phyloP scores from a whole-genome alignment of 1,284 basidiomycete genomes.

The Cryptococcus sp. region DNA sequence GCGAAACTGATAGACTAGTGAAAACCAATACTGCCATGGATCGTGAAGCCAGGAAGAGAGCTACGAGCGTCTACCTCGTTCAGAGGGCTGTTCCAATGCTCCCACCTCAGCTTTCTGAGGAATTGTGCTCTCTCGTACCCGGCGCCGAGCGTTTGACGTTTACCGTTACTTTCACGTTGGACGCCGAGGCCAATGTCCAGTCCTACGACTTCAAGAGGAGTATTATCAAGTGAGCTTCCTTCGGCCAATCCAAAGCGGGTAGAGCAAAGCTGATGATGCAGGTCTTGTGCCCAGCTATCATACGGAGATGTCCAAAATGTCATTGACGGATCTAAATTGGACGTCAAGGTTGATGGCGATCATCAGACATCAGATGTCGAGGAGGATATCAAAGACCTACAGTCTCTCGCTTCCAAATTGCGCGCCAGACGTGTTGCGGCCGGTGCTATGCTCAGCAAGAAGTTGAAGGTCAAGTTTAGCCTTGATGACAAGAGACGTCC shows the following conservation, averaged over 20 bases:
- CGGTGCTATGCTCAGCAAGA: slow-evolving; percentile 73
- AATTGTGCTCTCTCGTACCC: slow-evolving; percentile 86
- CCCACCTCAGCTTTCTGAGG: slow-evolving; percentile 82
- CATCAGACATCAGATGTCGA: slow-evolving; percentile 61
- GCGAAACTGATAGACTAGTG: slow-evolving; percentile 48
- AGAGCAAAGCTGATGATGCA: slow-evolving; percentile 36
- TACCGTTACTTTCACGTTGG: slow-evolving; percentile 81
- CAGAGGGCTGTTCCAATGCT: slow-evolving; percentile 96
- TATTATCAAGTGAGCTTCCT: slow-evolving; percentile 67
- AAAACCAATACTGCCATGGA: slow-evolving; percentile 95
- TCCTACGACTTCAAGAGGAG: slow-evolving; percentile 91
- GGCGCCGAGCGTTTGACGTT: slow-evolving; percentile 85
- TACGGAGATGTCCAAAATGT: slow-evolving; percentile 77
- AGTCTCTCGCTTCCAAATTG: slow-evolving; percentile 66
- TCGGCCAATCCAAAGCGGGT: background rate
- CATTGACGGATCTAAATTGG: slow-evolving; percentile 68
- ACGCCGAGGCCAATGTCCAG: slow-evolving; percentile 71
- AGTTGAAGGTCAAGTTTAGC: slow-evolving; percentile 68
- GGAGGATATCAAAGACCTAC: slow-evolving; percentile 68
- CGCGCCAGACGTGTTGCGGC: slow-evolving; percentile 69
- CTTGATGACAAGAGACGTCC: slow-evolving; percentile 82
- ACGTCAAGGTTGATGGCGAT: slow-evolving; percentile 56
- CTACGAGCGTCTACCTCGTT: slow-evolving; percentile 93
- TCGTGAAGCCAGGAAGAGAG: slow-evolving; percentile 94
- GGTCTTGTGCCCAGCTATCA: slow-evolving; percentile 78